phyloP scores from a whole-genome alignment of 2,329 filamentous ascomycete genomes.

The Aspergillus aculeatus region DNA sequence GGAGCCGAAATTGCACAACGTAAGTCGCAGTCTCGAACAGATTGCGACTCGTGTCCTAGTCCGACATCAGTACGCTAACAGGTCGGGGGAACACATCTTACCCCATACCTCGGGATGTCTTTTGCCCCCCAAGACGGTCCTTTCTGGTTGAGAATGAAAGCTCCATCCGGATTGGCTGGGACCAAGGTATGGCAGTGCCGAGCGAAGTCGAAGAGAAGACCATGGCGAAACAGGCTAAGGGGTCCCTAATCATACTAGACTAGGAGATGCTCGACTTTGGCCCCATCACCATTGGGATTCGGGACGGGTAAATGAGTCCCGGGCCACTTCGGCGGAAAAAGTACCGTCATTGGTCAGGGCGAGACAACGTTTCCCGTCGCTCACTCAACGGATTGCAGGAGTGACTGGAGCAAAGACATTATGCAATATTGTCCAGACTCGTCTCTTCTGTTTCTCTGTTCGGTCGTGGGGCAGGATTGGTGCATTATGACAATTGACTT shows the following conservation, averaged over 20 bases:
- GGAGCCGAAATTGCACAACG: not conserved
- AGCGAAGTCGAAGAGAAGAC: not conserved
- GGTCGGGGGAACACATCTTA: not conserved
- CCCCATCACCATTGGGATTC: not conserved
- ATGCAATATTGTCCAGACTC: no score
- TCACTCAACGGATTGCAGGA: not conserved
- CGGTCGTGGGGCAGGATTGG: not conserved
- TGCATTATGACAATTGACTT: not conserved
- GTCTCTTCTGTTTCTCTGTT: not conserved
- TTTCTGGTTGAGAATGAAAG: not conserved
- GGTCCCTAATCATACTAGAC: not conserved
- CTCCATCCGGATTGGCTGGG: not conserved
- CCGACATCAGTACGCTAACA: not conserved
- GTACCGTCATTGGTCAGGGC: not conserved
- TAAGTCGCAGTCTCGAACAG: not conserved
- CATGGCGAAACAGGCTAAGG: not conserved
- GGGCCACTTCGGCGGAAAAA: not conserved
- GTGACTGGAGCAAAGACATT: not conserved
- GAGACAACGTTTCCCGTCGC: not conserved
- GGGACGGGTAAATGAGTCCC: not conserved
- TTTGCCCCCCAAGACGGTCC: not conserved
- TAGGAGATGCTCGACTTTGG: not conserved
- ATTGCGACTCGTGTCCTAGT: not conserved
- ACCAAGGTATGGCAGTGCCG: not conserved
- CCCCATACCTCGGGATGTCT: not conserved